These are phyloP conservation scores for Thelonectria discophora DNA, from an alignment of 2,329 filamentous ascomycete species.

Conservation along the genomic window DNA sequence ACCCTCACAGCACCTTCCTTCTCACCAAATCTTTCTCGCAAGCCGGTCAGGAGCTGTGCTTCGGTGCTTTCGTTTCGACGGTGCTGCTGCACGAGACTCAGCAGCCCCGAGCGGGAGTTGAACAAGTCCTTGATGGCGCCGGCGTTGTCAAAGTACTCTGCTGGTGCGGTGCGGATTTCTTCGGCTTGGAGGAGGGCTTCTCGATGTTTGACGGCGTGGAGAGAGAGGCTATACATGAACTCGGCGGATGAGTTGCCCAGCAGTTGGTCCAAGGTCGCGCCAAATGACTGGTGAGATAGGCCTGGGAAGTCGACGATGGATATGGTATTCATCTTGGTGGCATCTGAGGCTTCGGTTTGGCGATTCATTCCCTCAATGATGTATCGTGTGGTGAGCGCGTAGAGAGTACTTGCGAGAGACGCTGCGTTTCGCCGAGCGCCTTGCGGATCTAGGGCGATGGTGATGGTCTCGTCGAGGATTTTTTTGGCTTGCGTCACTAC, in stretches of 20 bases:
- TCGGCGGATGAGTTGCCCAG: background rate
- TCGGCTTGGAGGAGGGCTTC: background rate
- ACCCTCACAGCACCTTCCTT: background rate
- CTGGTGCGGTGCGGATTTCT: background rate
- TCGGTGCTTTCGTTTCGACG: background rate
- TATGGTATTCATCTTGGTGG: background rate
- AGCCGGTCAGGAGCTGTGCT: background rate
- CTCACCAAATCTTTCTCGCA: background rate
- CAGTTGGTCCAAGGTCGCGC: background rate
- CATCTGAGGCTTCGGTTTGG: background rate
- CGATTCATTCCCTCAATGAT: background rate
- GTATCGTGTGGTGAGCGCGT: background rate
- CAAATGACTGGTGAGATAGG: background rate
- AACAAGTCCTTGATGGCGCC: background rate
- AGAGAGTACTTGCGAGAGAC: background rate
- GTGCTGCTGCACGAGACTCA: background rate
- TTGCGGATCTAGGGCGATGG: background rate
- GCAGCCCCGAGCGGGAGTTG: background rate
- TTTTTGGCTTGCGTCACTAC: background rate
- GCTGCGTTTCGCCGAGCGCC: background rate
- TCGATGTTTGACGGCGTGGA: background rate
- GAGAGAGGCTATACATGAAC: background rate
- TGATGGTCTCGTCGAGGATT: background rate
- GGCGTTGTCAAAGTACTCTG: slow-evolving; percentile 5
- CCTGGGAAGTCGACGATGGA: slow-evolving; percentile 3